A percentile compares a stretch with the other conserved stretches of the same genome.
phyloP scores from a whole-genome alignment of 306 rosid genomes.

The Cicer chorassanicum region DNA sequence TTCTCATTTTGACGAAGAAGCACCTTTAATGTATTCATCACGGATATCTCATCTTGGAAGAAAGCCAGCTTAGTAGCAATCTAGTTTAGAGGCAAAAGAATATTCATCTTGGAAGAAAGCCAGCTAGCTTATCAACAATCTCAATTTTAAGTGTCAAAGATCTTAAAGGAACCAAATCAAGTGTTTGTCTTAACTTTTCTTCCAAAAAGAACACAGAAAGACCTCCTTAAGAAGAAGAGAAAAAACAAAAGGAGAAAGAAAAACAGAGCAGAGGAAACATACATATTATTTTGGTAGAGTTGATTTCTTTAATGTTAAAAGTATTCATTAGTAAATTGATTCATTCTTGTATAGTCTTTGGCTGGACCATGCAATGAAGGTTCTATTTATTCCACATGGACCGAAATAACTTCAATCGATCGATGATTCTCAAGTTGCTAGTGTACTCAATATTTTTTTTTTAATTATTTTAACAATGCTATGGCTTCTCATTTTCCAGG shows the following conservation, averaged over 20 bases:
- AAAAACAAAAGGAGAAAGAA: constrained; percentile 33
- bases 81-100: constrained; percentile 35
- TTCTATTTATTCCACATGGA: constrained; percentile 26
- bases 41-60: constrained; percentile 80
- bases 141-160: constrained; percentile 42
- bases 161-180: constrained; percentile 41
- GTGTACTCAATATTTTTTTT: constrained; percentile 22
- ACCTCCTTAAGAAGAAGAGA: constrained; percentile 27
- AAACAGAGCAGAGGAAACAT: constrained; percentile 39
- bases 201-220: constrained; percentile 33
- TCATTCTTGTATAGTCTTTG: constrained; percentile 50
- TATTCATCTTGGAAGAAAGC: constrained; percentile 46
- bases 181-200: constrained; percentile 38
- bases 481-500: not conserved
- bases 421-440: constrained; percentile 29
- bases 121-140: constrained; percentile 39
- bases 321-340: constrained; percentile 40
- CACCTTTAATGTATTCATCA: constrained; percentile 71
- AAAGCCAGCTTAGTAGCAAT: constrained; percentile 48
- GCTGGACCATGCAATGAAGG: constrained; percentile 37
- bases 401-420: constrained; percentile 7
- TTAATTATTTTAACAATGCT: not conserved
- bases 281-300: constrained; percentile 41
- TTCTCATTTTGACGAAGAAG: constrained; percentile 67
- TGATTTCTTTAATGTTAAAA: constrained; percentile 40